Percentiles rank a stretch among this genome's conserved stretches.
These are phyloP conservation scores for Colletotrichum sp. DNA, from an alignment of 2,329 filamentous ascomycete genomes.

Conservation along the genomic window DNA sequence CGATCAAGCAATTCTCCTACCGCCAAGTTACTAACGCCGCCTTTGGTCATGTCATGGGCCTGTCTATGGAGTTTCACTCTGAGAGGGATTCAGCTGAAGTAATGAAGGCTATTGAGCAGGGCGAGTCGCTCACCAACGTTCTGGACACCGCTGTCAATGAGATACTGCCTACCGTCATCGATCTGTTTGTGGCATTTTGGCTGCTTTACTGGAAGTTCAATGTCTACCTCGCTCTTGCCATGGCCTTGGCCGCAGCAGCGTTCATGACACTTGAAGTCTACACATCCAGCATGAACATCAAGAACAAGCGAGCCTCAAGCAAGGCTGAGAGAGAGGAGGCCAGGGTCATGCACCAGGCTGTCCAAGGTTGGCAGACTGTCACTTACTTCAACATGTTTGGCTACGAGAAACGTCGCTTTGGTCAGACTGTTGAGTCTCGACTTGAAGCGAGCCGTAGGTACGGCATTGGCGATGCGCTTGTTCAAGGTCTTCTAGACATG, in stretches of 20 bases:
- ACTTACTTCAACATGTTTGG: constrained; percentile 43
- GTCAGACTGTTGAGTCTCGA: constrained; percentile 27
- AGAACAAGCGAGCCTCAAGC: constrained; percentile 39
- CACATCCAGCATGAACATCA: constrained; percentile 41
- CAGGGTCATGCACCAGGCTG: constrained; percentile 61
- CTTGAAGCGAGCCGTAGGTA: constrained; percentile 26
- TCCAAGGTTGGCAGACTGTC: constrained; percentile 66
- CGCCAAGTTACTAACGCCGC: constrained; percentile 63
- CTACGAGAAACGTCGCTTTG: constrained; percentile 32
- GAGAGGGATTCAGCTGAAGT: constrained; percentile 69
- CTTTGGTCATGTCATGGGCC: constrained; percentile 71
- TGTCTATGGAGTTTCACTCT: constrained; percentile 75
- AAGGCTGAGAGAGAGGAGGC: constrained; percentile 52
- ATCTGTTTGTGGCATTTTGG: constrained; percentile 64
- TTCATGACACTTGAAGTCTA: constrained; percentile 31
- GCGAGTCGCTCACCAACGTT: constrained; percentile 62
- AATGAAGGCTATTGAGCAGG: constrained; percentile 69
- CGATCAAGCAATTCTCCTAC: constrained; percentile 47
- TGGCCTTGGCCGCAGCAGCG: constrained; percentile 28
- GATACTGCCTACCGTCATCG: constrained; percentile 65
- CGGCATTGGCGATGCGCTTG: constrained; percentile 25
- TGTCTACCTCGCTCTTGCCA: constrained; percentile 54
- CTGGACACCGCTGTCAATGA: constrained; percentile 65
- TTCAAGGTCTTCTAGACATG: constrained; percentile 36
- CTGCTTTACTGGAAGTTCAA: constrained; percentile 69